Percentiles rank a stretch among this genome's conserved stretches.
phyloP scores from a whole-genome alignment of 306 rosid species.

The Fragaria vesca region DNA sequence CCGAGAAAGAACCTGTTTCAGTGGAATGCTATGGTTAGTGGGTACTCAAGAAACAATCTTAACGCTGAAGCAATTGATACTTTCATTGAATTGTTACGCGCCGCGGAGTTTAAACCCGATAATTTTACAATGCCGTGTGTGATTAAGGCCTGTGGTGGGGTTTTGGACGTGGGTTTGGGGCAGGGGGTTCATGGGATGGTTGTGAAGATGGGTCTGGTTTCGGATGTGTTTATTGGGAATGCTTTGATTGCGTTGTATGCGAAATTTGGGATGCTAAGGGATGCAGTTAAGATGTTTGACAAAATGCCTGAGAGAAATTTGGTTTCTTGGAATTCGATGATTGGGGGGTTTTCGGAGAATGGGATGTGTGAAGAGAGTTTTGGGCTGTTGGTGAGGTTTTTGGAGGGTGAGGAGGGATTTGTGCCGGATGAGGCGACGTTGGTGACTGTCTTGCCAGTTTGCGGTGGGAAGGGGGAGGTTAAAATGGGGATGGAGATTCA shows the following conservation, averaged over 20 bases:
- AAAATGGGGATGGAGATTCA: constrained; percentile 62
- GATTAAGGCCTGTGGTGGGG: constrained; percentile 60
- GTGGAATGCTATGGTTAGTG: constrained; percentile 82
- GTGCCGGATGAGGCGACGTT: constrained; percentile 69
- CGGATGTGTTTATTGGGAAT: constrained; percentile 70
- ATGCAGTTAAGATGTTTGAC: constrained; percentile 55
- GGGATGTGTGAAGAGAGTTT: constrained; percentile 40
- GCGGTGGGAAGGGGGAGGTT: constrained; percentile 48
- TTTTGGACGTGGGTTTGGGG: constrained; percentile 46
- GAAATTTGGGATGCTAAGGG: constrained; percentile 46
- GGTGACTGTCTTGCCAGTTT: constrained; percentile 63
- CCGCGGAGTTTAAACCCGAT: constrained; percentile 57
- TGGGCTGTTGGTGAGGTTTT: constrained; percentile 38
- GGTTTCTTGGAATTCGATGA: constrained; percentile 80
- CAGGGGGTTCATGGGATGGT: constrained; percentile 56
- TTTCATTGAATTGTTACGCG: constrained; percentile 48
- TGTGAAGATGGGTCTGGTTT: constrained; percentile 47
- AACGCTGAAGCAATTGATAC: constrained; percentile 35
- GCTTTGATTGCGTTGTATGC: constrained; percentile 68
- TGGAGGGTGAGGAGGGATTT: constrained; percentile 42
- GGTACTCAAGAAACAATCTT: constrained; percentile 55
- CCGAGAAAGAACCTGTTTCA: constrained; percentile 47
- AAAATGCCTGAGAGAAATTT: constrained; percentile 56
- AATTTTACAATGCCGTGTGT: constrained; percentile 68
- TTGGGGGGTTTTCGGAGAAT: constrained; percentile 57